Percentiles rank a stretch among this genome's conserved stretches.
Conservation (phyloP, 2,329 filamentous ascomycete genomes). For the Huntiella moniliformis region DNA sequence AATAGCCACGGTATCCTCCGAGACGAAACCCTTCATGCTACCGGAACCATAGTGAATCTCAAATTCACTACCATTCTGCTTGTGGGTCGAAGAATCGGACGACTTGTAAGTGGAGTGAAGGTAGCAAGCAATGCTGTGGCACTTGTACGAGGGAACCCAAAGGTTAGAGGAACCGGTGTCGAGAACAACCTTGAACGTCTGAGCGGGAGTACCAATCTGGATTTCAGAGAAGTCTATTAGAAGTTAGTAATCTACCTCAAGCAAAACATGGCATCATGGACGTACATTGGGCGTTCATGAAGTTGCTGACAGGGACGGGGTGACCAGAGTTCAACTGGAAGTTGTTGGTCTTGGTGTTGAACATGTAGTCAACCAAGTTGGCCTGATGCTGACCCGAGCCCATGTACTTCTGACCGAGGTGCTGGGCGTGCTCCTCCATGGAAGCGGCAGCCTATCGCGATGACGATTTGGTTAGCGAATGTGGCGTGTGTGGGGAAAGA, state of each 20-base stretch:
- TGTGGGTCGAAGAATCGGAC: constrained; percentile 70
- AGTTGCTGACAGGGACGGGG: constrained; percentile 83
- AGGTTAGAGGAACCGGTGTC: constrained; percentile 98
- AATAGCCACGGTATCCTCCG: constrained; percentile 68
- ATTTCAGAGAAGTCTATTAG: constrained; percentile 86
- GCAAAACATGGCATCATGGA: constrained; percentile 12
- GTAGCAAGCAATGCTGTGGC: constrained; percentile 93
- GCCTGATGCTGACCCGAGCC: constrained; percentile 43
- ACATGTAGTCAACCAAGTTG: constrained; percentile 57
- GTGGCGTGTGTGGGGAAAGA: background rate
- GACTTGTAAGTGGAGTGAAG: constrained; percentile 95
- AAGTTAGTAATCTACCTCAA: constrained; percentile 51
- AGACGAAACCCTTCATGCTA: constrained; percentile 82
- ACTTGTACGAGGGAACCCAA: constrained; percentile 85
- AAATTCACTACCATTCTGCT: constrained; percentile 83
- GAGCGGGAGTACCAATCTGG: constrained; percentile 73
- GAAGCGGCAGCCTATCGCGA: constrained; percentile 47
- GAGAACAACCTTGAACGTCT: constrained; percentile 94
- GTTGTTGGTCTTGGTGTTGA: constrained; percentile 48
- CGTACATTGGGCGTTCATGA: constrained; percentile 96
- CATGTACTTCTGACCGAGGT: constrained; percentile 92
- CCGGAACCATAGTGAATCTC: constrained; percentile 93
- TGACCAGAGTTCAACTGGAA: constrained; percentile 45
- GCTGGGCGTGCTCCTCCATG: constrained; percentile 63
- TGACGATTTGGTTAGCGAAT: constrained; percentile 6